Conservation (phyloP, 495 filamentous ascomycete species). For the Bacidia gigantensis region DNA sequence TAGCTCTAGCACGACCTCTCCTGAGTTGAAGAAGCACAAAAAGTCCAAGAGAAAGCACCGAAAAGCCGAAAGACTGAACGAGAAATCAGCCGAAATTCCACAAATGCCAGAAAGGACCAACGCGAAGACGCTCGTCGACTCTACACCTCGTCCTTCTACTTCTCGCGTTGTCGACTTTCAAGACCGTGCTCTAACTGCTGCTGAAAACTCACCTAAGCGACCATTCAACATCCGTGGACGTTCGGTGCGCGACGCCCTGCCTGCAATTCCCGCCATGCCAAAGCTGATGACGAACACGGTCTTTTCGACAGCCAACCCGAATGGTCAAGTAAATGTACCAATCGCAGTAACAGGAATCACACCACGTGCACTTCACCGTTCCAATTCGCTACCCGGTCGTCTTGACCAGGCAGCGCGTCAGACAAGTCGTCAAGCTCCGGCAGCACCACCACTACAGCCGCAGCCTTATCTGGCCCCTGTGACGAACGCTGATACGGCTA, state of each 20-base stretch:
- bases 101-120: neutral
- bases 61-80: slow-evolving; percentile 13
- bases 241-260: slow-evolving; percentile 24
- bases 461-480: slow-evolving; percentile 30
- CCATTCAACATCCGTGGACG: slow-evolving; percentile 34
- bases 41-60: slow-evolving; percentile 24
- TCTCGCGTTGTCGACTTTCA: slow-evolving; percentile 20
- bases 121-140: neutral
- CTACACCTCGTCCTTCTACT: neutral
- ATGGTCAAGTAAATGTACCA: slow-evolving; percentile 21
- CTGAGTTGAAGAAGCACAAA: slow-evolving; percentile 28
- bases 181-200: slow-evolving; percentile 16
- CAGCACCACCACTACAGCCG: slow-evolving; percentile 26
- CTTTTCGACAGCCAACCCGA: slow-evolving; percentile 35
- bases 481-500: slow-evolving; percentile 20
- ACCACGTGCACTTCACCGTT: slow-evolving; percentile 53
- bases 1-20: slow-evolving; percentile 8
- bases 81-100: slow-evolving; percentile 5
- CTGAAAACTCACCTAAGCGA: slow-evolving; percentile 23
- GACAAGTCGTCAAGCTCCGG: slow-evolving; percentile 14
- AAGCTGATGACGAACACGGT: slow-evolving; percentile 52
- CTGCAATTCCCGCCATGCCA: slow-evolving; percentile 36
- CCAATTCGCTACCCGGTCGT: slow-evolving; percentile 63
- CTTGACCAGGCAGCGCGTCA: slow-evolving; percentile 37
- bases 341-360: slow-evolving; percentile 37